Base-by-base conservation (phyloP, 2,329 filamentous ascomycete genomes). In the Botrytis hyacinthi region DNA sequence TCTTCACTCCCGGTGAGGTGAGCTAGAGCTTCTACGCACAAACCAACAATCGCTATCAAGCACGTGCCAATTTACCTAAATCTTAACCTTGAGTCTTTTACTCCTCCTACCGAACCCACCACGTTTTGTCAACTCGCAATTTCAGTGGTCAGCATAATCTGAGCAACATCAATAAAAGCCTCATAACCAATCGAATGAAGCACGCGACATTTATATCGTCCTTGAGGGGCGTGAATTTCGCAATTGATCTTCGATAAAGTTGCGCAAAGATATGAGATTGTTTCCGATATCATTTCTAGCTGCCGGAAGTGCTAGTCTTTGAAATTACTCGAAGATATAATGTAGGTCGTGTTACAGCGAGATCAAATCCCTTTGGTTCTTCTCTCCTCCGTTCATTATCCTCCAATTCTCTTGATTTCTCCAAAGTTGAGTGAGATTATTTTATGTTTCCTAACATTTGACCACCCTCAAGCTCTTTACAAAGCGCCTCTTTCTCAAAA, bases 101-200 rank as follows among this genome's bases (percentile, higher is more conserved):
- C n/a, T 32, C 66, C 29, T 22, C 66, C 35, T 48, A 48, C 44
- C 46, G 20, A 48, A 22, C 46, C 46, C 46, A 48, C 46, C 46
- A 68, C 48, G 66, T 68, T 68, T 42, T 18, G 26, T 68, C 66
- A 68, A 68, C 66, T 32, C 66, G 66, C 37, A 32, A 44, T 68
- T 16, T 68, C 66, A 68, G 35, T 68, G 66, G 66, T 57, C 26
- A 29, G 3, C 20, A 68, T 29, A 57, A 57, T 51, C 35, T 57
- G 35, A 57, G 51, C 48, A 57, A 57, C 35, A 68, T n/a, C 35
- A 57, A 57, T 14, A 42, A 68, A 54, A 72, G 65, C 42, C 40
- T 69, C 65, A 61, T n/a, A 70, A 35, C 71, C 71, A 73, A 73
- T 63, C 57, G 42, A 73, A 73, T 73, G 71, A 70, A 73, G 71